Evolutionary conservation across 2,329 filamentous ascomycete species (phyloP).

Genomic region (Cordyceps pruinosa): DNA sequence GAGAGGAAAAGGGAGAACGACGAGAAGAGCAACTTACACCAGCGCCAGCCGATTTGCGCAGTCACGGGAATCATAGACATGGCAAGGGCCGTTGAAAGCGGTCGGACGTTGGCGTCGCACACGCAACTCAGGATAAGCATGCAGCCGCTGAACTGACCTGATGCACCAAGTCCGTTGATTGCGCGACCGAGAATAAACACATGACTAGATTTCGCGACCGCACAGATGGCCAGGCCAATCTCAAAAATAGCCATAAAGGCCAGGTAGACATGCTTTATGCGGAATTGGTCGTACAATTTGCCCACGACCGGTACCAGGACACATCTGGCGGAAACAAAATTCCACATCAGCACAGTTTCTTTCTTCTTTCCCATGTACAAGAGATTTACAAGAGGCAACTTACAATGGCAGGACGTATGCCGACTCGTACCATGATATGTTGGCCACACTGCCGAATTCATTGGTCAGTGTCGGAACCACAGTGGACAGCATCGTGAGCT

Average conservation of each 20-base stretch:
- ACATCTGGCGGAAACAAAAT: conserved; percentile 5
- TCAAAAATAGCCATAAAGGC: conserved; percentile 8
- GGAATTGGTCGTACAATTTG: conserved; percentile 7
- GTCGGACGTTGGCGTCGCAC: neutral
- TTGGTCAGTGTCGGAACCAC: conserved; percentile 10
- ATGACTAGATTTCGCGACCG: neutral
- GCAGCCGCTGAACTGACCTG: conserved; percentile 10
- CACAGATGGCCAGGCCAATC: conserved; percentile 5
- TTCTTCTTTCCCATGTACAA: too few species aligned
- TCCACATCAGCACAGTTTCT: too few species aligned
- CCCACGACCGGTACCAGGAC: conserved; percentile 2
- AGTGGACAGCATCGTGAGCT: conserved; percentile 13
- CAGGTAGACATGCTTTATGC: conserved; percentile 9
- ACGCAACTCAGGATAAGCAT: conserved; percentile 4
- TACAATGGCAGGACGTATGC: conserved; percentile 12
- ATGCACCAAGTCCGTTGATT: conserved; percentile 1
- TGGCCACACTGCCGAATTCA: conserved; percentile 7
- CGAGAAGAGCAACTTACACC: conserved; percentile 7
- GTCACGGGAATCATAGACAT: conserved; percentile 10
- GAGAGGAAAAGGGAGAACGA: neutral
- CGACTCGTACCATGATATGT: conserved; percentile 14
- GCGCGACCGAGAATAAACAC: conserved; percentile 10
- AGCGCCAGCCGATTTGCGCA: conserved; percentile 9
- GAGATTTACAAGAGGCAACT: neutral
- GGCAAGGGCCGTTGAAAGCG: neutral